These are phyloP conservation scores for Pseudohyphozyma bogoriensis DNA, from an alignment of 768 basidiomycete species.

Conservation along the genomic window DNA sequence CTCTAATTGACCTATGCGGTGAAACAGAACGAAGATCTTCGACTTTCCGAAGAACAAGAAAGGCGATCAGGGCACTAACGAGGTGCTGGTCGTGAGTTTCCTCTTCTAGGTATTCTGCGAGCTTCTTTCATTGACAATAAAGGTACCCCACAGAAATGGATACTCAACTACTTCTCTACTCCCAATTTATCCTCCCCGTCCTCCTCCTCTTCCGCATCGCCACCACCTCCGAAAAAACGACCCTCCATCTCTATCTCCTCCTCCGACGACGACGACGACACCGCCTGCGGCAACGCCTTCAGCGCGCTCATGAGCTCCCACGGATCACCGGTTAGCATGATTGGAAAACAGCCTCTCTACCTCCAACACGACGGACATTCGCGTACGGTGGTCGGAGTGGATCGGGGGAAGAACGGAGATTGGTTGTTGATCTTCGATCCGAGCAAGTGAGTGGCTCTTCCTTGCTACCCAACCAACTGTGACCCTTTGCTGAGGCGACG, in stretches of 20 bases:
- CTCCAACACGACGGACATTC: constrained; percentile 33
- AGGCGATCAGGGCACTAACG: constrained; percentile 10
- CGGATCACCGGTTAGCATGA: background rate
- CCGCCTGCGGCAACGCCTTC: constrained; percentile 3
- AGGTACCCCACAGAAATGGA: constrained; percentile 14
- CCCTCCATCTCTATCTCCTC: background rate
- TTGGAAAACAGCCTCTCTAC: constrained; percentile 26
- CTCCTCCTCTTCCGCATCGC: background rate
- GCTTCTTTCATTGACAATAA: background rate
- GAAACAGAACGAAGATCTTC: constrained; percentile 14
- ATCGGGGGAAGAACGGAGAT: constrained; percentile 6
- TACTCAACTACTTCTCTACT: constrained; percentile 24
- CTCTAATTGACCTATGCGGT: no score
- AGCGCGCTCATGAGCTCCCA: constrained; percentile 2
- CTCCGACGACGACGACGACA: background rate
- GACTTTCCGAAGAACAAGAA: constrained; percentile 25
- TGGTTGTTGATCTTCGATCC: constrained; percentile 33
- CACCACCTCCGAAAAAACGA: background rate
- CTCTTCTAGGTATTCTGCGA: no score
- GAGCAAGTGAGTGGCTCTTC: constrained; percentile 14
- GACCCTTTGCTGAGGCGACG: no score
- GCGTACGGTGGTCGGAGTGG: constrained; percentile 29
- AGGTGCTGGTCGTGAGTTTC: constrained; percentile 4
- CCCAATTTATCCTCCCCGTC: background rate
- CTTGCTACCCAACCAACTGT: no score